Evolutionary conservation across 805 yeast genomes (phyloP), one percentile per base, ranked within the genome.

Genomic region (Teunomyces gatunensis): DNA sequence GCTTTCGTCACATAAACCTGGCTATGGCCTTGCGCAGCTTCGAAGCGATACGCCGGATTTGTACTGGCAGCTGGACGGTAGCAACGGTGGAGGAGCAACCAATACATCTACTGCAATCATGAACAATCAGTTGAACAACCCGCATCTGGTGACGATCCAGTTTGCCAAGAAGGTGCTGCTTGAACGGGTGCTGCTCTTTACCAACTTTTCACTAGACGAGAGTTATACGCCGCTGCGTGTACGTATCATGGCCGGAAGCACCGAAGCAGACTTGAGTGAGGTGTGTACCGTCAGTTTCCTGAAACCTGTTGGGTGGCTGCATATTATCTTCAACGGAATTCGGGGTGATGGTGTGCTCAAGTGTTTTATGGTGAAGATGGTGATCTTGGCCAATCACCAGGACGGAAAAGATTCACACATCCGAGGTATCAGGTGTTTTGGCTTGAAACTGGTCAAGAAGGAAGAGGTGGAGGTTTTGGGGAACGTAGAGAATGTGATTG

Each of bases 41-140:
- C 69, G 94, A 27, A 88, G 87, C 44, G 90, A 85, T 55, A 75
- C 83, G 3, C 87, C 92, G 0, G 74, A 77, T 25, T 68, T 83
- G 1, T 92, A 75, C 63, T 94, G 99, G 99, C 99, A 94, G 65
- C 85, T 95, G 39, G 99, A 94, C 61, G 99, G 97, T 0, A 69
- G 71, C 46, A 68, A 63, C 49, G 75, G 72, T 5, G 51, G 56
- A 35, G 59, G 58, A 33, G 47, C 44, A 23, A 58, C 54, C 45
- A 63, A 56, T 37, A 58, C 54, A 6, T 52, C 54, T 36, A 43
- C 52, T 9, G 63, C 65, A 25, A 58, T 66, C 7, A 61, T 65
- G 20, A 64, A 59, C 44, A 62, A 62, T 42, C 71, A 69, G 46
- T 54, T 71, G 29, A 75, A 78, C 10, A 89, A 85, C 56, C 99